Conservation (phyloP, 2,329 filamentous ascomycete genomes). For the Fusarium tjaetaba region DNA sequence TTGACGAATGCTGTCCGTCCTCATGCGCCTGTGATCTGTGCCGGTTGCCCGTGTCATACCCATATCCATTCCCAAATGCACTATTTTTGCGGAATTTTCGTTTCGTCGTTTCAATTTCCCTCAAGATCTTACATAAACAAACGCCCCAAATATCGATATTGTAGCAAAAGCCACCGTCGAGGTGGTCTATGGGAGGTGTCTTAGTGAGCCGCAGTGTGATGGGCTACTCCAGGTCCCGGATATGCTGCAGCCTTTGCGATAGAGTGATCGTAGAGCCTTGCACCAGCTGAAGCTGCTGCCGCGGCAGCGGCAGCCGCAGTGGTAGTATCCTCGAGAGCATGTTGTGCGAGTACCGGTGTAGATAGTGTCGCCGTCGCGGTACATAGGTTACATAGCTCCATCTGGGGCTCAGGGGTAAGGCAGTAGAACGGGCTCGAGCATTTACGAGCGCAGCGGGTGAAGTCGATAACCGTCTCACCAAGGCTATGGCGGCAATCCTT, state of each 20-base stretch:
- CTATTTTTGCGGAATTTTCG: slow-evolving; percentile 20
- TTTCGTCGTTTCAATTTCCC: slow-evolving; percentile 34
- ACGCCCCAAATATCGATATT: slow-evolving; percentile 15
- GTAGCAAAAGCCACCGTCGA: not conserved
- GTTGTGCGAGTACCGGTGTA: slow-evolving; percentile 43
- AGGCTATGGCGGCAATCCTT: slow-evolving; percentile 41
- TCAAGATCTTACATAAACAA: slow-evolving; percentile 20
- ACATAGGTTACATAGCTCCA: slow-evolving; percentile 43
- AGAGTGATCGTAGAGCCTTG: slow-evolving; percentile 31
- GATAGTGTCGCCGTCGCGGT: slow-evolving; percentile 30
- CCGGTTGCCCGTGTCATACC: slow-evolving; percentile 15
- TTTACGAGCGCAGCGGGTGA: slow-evolving; percentile 44
- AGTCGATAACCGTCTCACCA: slow-evolving; percentile 46
- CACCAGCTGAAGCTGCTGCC: slow-evolving; percentile 12
- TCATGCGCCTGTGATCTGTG: slow-evolving; percentile 23
- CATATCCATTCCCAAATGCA: slow-evolving; percentile 21
- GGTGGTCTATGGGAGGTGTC: not conserved
- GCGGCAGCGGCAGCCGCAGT: slow-evolving; percentile 18
- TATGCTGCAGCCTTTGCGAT: slow-evolving; percentile 30
- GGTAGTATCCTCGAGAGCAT: slow-evolving; percentile 26
- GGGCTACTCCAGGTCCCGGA: slow-evolving; percentile 21
- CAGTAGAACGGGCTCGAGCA: slow-evolving; percentile 46
- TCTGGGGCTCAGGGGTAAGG: slow-evolving; percentile 42
- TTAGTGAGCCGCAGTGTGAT: slow-evolving; percentile 25
- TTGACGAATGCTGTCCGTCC: slow-evolving; percentile 38